Base-by-base conservation (phyloP, 2,329 filamentous ascomycete species). In the Cryphonectria carpinicola region DNA sequence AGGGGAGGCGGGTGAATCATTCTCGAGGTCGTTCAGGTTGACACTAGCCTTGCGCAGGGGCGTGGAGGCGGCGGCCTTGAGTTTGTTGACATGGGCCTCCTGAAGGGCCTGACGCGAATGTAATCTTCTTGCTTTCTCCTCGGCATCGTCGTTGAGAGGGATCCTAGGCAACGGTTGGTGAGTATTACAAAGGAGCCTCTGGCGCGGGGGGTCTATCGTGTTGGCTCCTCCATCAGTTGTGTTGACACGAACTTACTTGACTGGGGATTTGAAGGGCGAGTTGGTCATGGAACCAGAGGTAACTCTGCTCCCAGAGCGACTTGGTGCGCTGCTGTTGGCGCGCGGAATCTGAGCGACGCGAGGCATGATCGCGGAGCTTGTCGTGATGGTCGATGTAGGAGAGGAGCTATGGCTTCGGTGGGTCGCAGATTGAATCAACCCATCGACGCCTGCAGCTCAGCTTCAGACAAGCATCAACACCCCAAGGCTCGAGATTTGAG, bases 131-230 rank as follows among this genome's bases (percentile, higher is more conserved):
- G 94, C 95, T 81, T 97, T 97, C 83, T 99, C 96, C 76, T 92
- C 90, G 72, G 89, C 91, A 85, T 99, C 96, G 84, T 99, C 96
- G 84, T 98, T 98, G 73, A 99, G 89, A 49, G 96, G 95, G 72
- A 99, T 97, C 80, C 94, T 97, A 77, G 62, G 43, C 41, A 54
- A 37, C 28, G 52, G 32, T 22, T 22, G 41, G 65, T 70, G 28
- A 70, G 68, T 39, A 28, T n/a, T 8, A 25, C n/a, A 35, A 28
- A 22, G 10, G 39, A 39, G 37, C 10, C 37, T 39, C 39, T 54
- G 41, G 41, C 56, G 41, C 43, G 32, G 32, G 32, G 56, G n/a
- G 43, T 22, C 19, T 8, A 62, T 56, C 58, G 62, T 52, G 43
- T 22, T 56, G 37, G 14, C n/a, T 35, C 39, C 39, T 19, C 43